Percentiles rank a stretch among this genome's conserved stretches.
phyloP scores from a whole-genome alignment of 1,284 basidiomycete genomes.

The Ceratobasidium papillatum region DNA sequence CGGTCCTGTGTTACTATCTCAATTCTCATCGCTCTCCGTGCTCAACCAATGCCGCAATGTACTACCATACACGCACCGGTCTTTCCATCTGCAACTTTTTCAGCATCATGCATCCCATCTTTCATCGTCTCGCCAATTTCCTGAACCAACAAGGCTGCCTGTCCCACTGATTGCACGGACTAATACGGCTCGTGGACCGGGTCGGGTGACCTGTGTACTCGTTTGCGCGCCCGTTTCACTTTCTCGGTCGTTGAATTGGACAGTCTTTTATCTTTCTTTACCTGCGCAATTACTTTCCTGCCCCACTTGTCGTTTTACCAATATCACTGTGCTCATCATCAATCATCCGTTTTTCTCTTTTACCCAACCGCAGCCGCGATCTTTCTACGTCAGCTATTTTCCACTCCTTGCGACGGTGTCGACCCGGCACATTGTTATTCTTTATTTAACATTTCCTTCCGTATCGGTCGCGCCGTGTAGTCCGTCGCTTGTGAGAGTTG shows the following conservation, averaged over 20 bases:
- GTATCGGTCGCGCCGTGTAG: slow-evolving; percentile 27
- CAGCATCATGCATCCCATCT: slow-evolving; percentile 37
- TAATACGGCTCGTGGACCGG: slow-evolving; percentile 30
- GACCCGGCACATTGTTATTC: slow-evolving; percentile 34
- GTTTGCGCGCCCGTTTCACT: slow-evolving; percentile 13
- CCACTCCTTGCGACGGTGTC: slow-evolving; percentile 30
- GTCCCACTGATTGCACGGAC: slow-evolving; percentile 34
- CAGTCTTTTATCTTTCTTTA: slow-evolving; percentile 34
- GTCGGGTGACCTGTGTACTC: slow-evolving; percentile 7
- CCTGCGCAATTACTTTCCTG: slow-evolving; percentile 23
- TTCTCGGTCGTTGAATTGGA: slow-evolving; percentile 39
- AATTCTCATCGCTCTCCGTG: slow-evolving; percentile 40
- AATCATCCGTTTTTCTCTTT: neutral
- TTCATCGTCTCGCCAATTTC: slow-evolving; percentile 34
- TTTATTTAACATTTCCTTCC: slow-evolving; percentile 22
- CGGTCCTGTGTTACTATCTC: slow-evolving; percentile 40
- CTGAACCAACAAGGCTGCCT: slow-evolving; percentile 38
- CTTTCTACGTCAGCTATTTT: slow-evolving; percentile 35
- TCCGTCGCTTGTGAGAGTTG: slow-evolving; percentile 36
- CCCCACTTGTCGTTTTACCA: slow-evolving; percentile 27
- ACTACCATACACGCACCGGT: slow-evolving; percentile 40
- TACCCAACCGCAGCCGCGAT: neutral
- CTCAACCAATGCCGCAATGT: slow-evolving; percentile 38
- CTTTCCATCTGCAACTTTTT: slow-evolving; percentile 38
- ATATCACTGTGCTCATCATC: slow-evolving; percentile 37